Base-by-base conservation (phyloP, 2,329 filamentous ascomycete species). In the Nemania sp. region DNA sequence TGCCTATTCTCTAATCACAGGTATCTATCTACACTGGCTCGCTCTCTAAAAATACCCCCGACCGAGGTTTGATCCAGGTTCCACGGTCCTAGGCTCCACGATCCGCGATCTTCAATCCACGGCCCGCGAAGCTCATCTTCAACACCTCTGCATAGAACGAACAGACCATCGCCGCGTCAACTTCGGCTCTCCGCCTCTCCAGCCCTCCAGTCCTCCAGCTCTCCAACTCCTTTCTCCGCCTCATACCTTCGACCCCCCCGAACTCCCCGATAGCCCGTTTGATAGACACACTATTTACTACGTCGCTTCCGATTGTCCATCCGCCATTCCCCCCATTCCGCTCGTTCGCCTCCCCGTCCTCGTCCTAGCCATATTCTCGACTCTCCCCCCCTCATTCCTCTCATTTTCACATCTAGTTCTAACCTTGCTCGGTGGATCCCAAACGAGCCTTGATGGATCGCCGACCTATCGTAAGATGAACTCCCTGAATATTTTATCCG, bases 401-500 rank as follows among this genome's bases (percentile, higher is more conserved):
- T 27, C 52, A 26, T 41, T 10, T 43, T 29, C 53, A 43, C 61
- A 63, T 54, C 43, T 71, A 38, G 69, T 68, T 73, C 64, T 67
- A 18, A 60, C 45, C 47, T 54, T 49, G 53, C 41, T 53, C 56
- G 67, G 71, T 71, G 64, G 73, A 67, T 66, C 67, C 67, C 69
- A 51, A 62, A 71, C 68, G 66, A 64, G 70, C 61, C 73, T 76
- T 83, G 82, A 88, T 90, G 88, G 88, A 86, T 85, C 81, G 80
- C 80, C 77, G 74, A 69, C 80, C 76, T 79, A 80, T 75, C 81
- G 82, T 85, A 92, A 87, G 83, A 98, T 98, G 95, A 98, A 98
- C 90, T 97, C 94, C 77, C 86, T 97, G 85, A 97, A 96, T 84
- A 93, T 97, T 80, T 89, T 98, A 80, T 96, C 93, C 77, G 90